These are phyloP conservation scores for Botryotinia convoluta DNA, from an alignment of 2,329 filamentous ascomycete genomes.

Conservation along the genomic window DNA sequence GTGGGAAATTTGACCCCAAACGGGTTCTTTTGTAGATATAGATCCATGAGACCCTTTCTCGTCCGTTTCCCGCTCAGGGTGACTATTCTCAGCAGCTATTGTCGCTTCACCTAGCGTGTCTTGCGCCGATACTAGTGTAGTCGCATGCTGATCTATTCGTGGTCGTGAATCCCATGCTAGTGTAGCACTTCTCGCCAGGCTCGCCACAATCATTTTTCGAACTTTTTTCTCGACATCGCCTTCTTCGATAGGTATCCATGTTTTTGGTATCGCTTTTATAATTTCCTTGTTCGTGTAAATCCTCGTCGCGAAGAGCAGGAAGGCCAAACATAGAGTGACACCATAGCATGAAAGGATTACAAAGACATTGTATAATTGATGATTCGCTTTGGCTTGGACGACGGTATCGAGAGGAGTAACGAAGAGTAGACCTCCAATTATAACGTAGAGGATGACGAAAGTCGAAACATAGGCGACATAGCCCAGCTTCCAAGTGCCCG, in stretches of 20 bases:
- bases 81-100: constrained; percentile 21
- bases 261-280: constrained; percentile 79
- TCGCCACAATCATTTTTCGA: constrained; percentile 69
- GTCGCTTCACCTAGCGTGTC: constrained; percentile 34
- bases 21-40: constrained; percentile 33
- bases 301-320: constrained; percentile 77
- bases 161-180: constrained; percentile 78
- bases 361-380: constrained; percentile 76
- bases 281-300: constrained; percentile 82
- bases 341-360: constrained; percentile 75
- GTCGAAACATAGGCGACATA: not conserved
- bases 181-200: constrained; percentile 72
- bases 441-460: constrained; percentile 41
- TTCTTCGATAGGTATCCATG: constrained; percentile 81
- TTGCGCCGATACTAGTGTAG: constrained; percentile 33
- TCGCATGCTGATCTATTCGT: constrained; percentile 47
- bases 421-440: constrained; percentile 71
- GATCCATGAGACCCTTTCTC: constrained; percentile 24
- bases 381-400: constrained; percentile 66
- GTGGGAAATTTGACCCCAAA: constrained; percentile 85
- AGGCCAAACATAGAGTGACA: constrained; percentile 65
- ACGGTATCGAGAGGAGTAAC: constrained; percentile 80
- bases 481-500: constrained; percentile 13
- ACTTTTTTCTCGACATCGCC: constrained; percentile 76
- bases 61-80: constrained; percentile 16